Percentiles rank a stretch among this genome's conserved stretches.
Conservation (phyloP, 2,329 filamentous ascomycete genomes). For the Botrytis aclada region DNA sequence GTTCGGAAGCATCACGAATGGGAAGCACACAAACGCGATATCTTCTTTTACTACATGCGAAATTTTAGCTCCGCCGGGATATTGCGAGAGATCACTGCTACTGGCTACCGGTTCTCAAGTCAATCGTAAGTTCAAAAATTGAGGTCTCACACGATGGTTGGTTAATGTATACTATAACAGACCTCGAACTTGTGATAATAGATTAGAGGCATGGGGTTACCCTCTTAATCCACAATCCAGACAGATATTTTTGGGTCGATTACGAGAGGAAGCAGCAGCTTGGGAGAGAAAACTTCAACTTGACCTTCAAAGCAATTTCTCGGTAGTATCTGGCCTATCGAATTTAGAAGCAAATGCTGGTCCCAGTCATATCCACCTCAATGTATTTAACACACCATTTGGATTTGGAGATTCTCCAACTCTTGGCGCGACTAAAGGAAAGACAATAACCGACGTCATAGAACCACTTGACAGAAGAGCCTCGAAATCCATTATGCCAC, state of each 20-base stretch:
- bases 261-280: background rate
- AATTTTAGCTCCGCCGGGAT: conserved; percentile 11
- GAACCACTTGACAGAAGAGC: background rate
- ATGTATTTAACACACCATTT: background rate
- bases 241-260: background rate
- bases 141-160: background rate
- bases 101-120: conserved; percentile 1
- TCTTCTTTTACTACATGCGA: conserved; percentile 9
- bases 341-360: background rate
- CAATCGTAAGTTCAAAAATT: conserved; percentile 9
- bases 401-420: conserved; percentile 3
- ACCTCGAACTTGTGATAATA: conserved; percentile 9
- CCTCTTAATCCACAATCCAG: conserved; percentile 14
- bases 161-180: background rate
- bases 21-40: conserved; percentile 7
- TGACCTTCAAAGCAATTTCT: background rate
- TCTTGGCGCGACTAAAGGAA: background rate
- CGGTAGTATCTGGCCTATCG: background rate
- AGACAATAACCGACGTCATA: background rate
- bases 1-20: conserved; percentile 1
- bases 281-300: background rate
- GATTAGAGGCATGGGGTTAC: conserved; percentile 15
- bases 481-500: background rate
- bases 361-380: background rate
- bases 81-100: conserved; percentile 3